phyloP scores from a whole-genome alignment of 2,329 filamentous ascomycete genomes.

The Colletotrichum sidae region DNA sequence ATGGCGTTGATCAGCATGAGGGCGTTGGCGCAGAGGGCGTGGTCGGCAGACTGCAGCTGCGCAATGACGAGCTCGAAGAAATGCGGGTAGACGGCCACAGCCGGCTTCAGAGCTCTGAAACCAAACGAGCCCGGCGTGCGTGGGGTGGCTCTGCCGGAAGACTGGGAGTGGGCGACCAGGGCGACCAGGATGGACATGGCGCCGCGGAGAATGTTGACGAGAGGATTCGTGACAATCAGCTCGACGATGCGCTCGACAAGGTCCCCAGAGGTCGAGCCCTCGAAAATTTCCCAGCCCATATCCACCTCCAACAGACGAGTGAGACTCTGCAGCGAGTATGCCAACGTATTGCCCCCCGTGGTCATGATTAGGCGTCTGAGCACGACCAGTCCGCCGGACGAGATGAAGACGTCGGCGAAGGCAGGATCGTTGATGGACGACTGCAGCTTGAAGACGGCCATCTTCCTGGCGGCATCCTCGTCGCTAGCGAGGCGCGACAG shows the following conservation, averaged over 20 bases:
- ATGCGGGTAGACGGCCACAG: conserved; percentile 89
- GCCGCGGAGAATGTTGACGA: conserved; percentile 96
- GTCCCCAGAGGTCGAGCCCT: conserved; percentile 70
- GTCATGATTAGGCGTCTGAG: conserved; percentile 86
- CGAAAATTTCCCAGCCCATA: conserved; percentile 95
- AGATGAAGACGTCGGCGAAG: conserved; percentile 96
- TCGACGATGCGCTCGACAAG: conserved; percentile 85
- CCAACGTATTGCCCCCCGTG: conserved; percentile 91
- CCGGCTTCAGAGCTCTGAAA: conserved; percentile 91
- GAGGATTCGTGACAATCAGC: conserved; percentile 91
- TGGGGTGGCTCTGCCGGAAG: conserved; percentile 52
- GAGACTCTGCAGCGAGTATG: conserved; percentile 92
- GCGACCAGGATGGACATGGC: conserved; percentile 97
- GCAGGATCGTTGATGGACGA: conserved; percentile 94
- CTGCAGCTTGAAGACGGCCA: conserved; percentile 99
- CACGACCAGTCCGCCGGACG: conserved; percentile 84
- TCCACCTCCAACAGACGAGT: conserved; percentile 91
- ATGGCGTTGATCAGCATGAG: conserved; percentile 95
- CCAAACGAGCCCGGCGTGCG: conserved; percentile 76
- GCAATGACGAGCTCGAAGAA: conserved; percentile 95
- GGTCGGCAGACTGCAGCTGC: conserved; percentile 92
- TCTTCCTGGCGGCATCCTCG: conserved; percentile 94
- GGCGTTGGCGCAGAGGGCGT: conserved; percentile 94
- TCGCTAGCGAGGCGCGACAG: conserved; percentile 73
- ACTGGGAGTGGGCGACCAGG: conserved; percentile 87